A percentile compares a stretch with the other conserved stretches of the same genome.
Conservation (phyloP, 1,284 basidiomycete species). For the Moesziomyces parantarcticus region DNA sequence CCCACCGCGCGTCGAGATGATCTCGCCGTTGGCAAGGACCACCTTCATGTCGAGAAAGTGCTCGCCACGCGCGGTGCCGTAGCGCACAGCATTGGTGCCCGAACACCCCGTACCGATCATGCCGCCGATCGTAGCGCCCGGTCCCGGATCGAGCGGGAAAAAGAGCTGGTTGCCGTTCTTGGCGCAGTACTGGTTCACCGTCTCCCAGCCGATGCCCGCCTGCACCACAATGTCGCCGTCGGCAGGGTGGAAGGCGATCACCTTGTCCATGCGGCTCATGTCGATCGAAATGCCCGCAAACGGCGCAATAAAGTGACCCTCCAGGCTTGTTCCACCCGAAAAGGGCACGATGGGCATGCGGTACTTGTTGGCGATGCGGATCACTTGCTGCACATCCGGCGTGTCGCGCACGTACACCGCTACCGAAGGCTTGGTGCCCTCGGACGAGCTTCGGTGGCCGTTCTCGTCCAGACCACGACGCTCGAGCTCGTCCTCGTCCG, state of each 20-base stretch:
- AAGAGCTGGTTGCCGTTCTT: conserved; percentile 82
- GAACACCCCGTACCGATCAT: conserved; percentile 78
- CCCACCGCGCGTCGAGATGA: conserved; percentile 85
- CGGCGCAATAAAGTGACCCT: conserved; percentile 60
- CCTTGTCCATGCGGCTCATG: conserved; percentile 83
- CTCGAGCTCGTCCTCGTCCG: conserved; percentile 48
- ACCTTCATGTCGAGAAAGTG: conserved; percentile 59
- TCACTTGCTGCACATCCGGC: conserved; percentile 52
- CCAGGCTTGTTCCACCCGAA: conserved; percentile 75
- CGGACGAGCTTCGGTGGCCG: conserved; percentile 36
- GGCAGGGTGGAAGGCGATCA: conserved; percentile 68
- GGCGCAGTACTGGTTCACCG: conserved; percentile 80
- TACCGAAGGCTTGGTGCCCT: conserved; percentile 48
- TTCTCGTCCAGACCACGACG: conserved; percentile 45
- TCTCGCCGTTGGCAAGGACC: conserved; percentile 87
- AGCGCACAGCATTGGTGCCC: conserved; percentile 84
- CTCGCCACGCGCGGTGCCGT: conserved; percentile 81
- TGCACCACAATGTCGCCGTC: conserved; percentile 65
- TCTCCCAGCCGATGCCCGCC: conserved; percentile 86
- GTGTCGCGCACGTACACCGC: conserved; percentile 50
- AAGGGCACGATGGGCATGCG: conserved; percentile 79
- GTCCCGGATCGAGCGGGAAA: conserved; percentile 78
- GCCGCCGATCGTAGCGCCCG: conserved; percentile 84
- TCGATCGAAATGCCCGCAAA: conserved; percentile 77
- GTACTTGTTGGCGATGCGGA: conserved; percentile 73